Base-by-base conservation (phyloP, 2,329 filamentous ascomycete genomes). In the Monosporascus sp. region DNA sequence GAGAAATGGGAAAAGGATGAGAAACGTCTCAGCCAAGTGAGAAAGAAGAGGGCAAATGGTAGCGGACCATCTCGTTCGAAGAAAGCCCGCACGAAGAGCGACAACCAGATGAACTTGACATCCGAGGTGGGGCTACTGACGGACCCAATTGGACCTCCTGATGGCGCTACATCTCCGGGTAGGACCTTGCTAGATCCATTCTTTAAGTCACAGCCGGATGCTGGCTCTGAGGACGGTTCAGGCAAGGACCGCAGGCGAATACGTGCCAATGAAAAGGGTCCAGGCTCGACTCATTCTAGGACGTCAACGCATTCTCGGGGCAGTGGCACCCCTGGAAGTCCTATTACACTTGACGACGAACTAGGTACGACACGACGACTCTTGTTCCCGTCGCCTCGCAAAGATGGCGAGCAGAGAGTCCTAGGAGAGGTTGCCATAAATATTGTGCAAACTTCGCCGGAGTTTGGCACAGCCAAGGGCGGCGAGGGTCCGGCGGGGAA, bases 1-100 rank as follows among this genome's bases (percentile, higher is more conserved):
- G 84, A 93, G 55, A 85, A 86, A 59, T 99, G 93, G 93, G 86
- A 87, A 59, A 89, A 83, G 57, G 79, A 80, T 52, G 73, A 77
- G 36, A 73, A 76, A 31, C 74, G 78, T 36, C 68, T 82, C 2
- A 75, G 74, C 27, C 79, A 79, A 60, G 76, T 77, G 44, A 73
- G 77, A 49, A 75, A 72, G 60, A 81, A 75, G 68, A 73, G 75
- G 52, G 71, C 74, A 9, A 72, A 72, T 15, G 72, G 72, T 14
- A 65, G 70, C 25, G 69, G 64, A 47, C 68, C 68, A 24, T 66
- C 74, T 2, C 72, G 74, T 11, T 66, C 74, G 5, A 81, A 77
- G 61, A 82, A 78, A 60, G 55, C 70, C 7, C 75, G 75, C 37
- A 71, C 73, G 11, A 81, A 80, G 67, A 77, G 71, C 52, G 75